Percentiles rank a stretch among this genome's conserved stretches.
phyloP scores from a whole-genome alignment of 352 stramenopile species.

The Blastocystis sp. region DNA sequence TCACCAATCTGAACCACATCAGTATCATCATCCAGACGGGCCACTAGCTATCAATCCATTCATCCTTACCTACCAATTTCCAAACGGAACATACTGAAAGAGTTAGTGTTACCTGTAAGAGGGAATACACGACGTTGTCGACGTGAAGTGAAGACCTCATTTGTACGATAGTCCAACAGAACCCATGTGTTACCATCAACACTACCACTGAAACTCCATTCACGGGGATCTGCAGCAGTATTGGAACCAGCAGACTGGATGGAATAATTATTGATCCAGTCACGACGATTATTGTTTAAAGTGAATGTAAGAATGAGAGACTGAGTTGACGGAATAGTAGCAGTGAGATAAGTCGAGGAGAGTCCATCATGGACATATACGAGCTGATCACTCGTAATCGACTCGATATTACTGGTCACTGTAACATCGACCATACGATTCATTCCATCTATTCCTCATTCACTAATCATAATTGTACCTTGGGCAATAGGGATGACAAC shows the following conservation, averaged over 20 bases:
- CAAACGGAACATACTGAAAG: neutral
- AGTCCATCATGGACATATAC: slow-evolving; percentile 7
- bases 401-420: slow-evolving; percentile 1
- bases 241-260: slow-evolving; percentile 19
- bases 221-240: neutral
- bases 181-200: slow-evolving; percentile 23
- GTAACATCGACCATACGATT: slow-evolving; percentile 14
- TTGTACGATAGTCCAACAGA: slow-evolving; percentile 47
- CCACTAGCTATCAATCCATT: neutral
- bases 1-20: slow-evolving; percentile 19
- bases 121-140: slow-evolving; percentile 2
- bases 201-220: slow-evolving; percentile 25
- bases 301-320: slow-evolving; percentile 22
- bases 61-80: neutral
- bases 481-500: neutral
- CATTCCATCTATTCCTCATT: neutral
- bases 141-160: slow-evolving; percentile 46
- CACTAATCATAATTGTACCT: neutral
- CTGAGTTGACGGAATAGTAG: neutral
- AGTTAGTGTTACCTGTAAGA: neutral
- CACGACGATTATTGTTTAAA: slow-evolving; percentile 21
- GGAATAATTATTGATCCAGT: slow-evolving; percentile 62
- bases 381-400: neutral
- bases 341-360: slow-evolving; percentile 5
- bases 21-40: slow-evolving; percentile 17